phyloP scores from a whole-genome alignment of 106 monocot species.

The Ottelia alismoides region DNA sequence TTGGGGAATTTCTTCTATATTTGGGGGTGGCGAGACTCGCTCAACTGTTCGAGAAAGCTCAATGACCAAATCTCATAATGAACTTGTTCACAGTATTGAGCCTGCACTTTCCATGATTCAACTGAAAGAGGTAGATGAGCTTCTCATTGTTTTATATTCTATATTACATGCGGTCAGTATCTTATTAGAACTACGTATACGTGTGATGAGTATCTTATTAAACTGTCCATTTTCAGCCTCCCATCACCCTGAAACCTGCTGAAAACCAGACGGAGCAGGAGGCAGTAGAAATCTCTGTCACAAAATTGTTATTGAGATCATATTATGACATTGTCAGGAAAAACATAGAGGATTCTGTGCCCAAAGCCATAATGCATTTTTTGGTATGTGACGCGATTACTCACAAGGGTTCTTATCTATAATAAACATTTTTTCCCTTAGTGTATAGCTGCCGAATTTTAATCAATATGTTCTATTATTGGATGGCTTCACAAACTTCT shows the following conservation, averaged over 20 bases:
- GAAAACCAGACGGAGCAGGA: constrained; percentile 81
- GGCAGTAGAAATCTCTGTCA: constrained; percentile 65
- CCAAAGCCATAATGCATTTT: constrained; percentile 98
- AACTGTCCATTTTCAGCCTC: no score
- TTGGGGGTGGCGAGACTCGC: constrained; percentile 68
- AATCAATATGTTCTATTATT: no score
- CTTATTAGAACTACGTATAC: no score
- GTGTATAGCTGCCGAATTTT: no score
- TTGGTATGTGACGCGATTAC: constrained; percentile 76
- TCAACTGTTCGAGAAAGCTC: constrained; percentile 33
- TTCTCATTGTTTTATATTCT: no score
- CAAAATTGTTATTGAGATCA: constrained; percentile 78
- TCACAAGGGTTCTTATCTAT: no score
- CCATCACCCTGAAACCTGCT: constrained; percentile 63
- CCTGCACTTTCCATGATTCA: constrained; percentile 53
- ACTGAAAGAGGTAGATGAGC: constrained; percentile 83
- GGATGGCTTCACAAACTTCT: no score
- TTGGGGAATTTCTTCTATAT: constrained; percentile 87
- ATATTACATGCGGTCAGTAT: no score
- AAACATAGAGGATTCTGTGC: constrained; percentile 83
- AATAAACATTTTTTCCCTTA: no score
- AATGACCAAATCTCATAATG: constrained; percentile 22
- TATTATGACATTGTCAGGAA: constrained; percentile 97
- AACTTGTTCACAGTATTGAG: constrained; percentile 33
- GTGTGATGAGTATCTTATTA: no score